Conservation (phyloP, 1,284 basidiomycete species). For the Rhodotorula sp. region DNA sequence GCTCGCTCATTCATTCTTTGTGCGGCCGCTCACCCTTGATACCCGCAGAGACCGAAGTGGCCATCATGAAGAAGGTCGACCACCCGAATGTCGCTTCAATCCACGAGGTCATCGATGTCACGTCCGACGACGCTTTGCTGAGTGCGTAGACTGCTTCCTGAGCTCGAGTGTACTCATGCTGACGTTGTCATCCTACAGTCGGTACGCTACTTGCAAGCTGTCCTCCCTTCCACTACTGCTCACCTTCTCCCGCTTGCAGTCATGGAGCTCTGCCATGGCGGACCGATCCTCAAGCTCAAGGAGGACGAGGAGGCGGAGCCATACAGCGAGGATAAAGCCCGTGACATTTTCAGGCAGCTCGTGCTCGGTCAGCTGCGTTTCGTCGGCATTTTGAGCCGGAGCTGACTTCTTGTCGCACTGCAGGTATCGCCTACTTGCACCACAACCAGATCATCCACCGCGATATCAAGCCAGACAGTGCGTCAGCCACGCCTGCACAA, state of each 20-base stretch:
- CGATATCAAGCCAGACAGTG: conserved; percentile 53
- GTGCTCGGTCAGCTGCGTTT: conserved; percentile 54
- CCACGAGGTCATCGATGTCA: conserved; percentile 60
- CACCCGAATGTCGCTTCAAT: conserved; percentile 54
- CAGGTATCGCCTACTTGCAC: conserved; percentile 56
- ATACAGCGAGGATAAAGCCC: conserved; percentile 49
- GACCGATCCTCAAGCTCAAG: conserved; percentile 56
- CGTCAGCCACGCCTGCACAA: background rate
- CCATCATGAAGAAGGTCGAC: conserved; percentile 47
- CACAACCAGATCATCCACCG: conserved; percentile 55
- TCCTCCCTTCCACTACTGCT: background rate
- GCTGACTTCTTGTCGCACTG: background rate
- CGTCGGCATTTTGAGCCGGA: too few relatives aligned
- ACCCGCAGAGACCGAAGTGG: conserved; percentile 41
- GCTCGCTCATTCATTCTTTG: accelerated
- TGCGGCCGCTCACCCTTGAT: background rate
- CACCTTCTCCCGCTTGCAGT: conserved; percentile 43
- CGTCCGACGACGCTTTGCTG: conserved; percentile 56
- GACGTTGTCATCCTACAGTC: background rate
- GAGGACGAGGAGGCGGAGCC: conserved; percentile 46
- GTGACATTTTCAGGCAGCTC: conserved; percentile 59
- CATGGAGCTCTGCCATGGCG: conserved; percentile 57
- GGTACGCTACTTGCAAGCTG: background rate
- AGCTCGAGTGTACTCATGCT: background rate
- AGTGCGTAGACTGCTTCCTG: conserved; percentile 36